These are phyloP conservation scores for Fonsecaea pedrosoi DNA, from an alignment of 2,329 filamentous ascomycete species.

Conservation along the genomic window DNA sequence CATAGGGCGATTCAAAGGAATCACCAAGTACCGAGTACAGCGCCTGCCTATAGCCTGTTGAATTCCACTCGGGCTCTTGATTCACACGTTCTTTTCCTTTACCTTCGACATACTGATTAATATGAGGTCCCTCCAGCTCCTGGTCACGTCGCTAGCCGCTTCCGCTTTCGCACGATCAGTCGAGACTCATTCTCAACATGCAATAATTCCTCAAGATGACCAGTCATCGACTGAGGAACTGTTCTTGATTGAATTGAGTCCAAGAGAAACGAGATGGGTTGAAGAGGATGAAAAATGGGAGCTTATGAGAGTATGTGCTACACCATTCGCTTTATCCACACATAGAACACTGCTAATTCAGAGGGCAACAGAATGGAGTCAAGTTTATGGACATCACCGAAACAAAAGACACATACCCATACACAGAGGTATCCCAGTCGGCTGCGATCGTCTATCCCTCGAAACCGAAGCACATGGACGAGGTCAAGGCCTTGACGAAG, in stretches of 20 bases:
- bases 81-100: neutral
- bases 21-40: neutral
- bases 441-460: constrained; percentile 67
- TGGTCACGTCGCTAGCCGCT: constrained; percentile 47
- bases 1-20: too few species aligned
- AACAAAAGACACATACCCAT: constrained; percentile 67
- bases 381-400: constrained; percentile 96
- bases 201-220: constrained; percentile 37
- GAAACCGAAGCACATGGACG: constrained; percentile 68
- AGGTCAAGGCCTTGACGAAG: constrained; percentile 70
- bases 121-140: constrained; percentile 48
- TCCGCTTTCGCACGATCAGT: constrained; percentile 44
- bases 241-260: constrained; percentile 83
- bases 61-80: neutral
- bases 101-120: constrained; percentile 8
- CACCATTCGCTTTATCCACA: neutral
- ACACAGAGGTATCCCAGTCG: constrained; percentile 44
- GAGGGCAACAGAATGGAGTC: constrained; percentile 69
- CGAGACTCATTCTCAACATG: constrained; percentile 40
- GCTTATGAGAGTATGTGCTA: constrained; percentile 71
- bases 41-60: neutral
- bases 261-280: constrained; percentile 82
- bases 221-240: constrained; percentile 50
- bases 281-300: constrained; percentile 96
- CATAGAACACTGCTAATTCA: constrained; percentile 22